phyloP scores from a whole-genome alignment of 2,329 filamentous ascomycete genomes.

The Fusarium sp. region DNA sequence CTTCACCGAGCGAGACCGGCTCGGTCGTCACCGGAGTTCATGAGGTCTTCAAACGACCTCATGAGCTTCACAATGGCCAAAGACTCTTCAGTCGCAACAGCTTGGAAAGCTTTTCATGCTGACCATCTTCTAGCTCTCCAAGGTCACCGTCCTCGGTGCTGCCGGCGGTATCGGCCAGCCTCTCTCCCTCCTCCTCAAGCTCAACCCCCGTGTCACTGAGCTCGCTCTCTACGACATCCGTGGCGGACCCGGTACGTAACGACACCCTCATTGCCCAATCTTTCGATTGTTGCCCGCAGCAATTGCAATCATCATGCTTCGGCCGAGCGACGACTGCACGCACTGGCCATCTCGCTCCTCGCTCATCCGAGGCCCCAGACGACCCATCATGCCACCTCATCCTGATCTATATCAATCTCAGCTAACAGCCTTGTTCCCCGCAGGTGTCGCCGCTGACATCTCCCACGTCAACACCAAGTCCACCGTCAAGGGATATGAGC shows the following conservation, averaged over 20 bases:
- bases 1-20: constrained; percentile 35
- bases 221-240: constrained; percentile 98
- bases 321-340: not conserved
- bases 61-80: not conserved
- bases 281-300: not conserved
- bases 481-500: constrained; percentile 89
- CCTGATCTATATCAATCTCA: constrained; percentile 12
- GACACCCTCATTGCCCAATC: not conserved
- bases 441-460: constrained; percentile 97
- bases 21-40: constrained; percentile 10
- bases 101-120: constrained; percentile 17
- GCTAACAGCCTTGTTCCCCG: constrained; percentile 36
- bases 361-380: not conserved
- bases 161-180: constrained; percentile 98
- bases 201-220: constrained; percentile 93
- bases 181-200: constrained; percentile 96
- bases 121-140: constrained; percentile 77
- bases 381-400: constrained; percentile 28
- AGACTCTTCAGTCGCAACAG: not conserved
- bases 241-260: constrained; percentile 83
- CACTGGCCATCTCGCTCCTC: not conserved
- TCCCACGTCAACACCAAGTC: constrained; percentile 99
- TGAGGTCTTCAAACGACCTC: not conserved
- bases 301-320: constrained; percentile 10
- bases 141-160: constrained; percentile 97